phyloP scores from a whole-genome alignment of 768 basidiomycete genomes.

The Clitopilus hobsonii region DNA sequence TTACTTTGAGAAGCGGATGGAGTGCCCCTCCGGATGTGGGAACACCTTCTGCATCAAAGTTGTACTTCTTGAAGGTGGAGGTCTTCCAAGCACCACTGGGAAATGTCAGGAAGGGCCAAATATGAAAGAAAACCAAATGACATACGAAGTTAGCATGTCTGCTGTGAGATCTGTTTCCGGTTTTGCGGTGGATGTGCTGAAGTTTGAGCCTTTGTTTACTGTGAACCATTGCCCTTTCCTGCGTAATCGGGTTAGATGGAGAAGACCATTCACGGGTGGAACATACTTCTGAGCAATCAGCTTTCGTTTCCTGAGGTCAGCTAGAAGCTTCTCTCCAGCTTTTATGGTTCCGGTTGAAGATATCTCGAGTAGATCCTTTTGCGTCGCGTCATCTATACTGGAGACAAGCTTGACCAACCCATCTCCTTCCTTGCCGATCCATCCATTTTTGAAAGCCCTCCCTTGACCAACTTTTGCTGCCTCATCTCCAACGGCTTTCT shows the following conservation, averaged over 20 bases:
- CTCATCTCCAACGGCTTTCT: slow-evolving; percentile 78
- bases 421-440: slow-evolving; percentile 89
- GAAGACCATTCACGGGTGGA: neutral
- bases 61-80: slow-evolving; percentile 94
- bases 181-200: slow-evolving; percentile 88
- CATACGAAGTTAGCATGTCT: slow-evolving; percentile 91
- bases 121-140: neutral
- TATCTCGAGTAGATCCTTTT: slow-evolving; percentile 69
- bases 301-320: slow-evolving; percentile 90
- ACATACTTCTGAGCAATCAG: slow-evolving; percentile 75
- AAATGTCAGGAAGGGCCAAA: slow-evolving; percentile 7
- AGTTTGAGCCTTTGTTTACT: slow-evolving; percentile 77
- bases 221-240: slow-evolving; percentile 97
- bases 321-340: slow-evolving; percentile 75
- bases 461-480: slow-evolving; percentile 91
- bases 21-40: slow-evolving; percentile 88
- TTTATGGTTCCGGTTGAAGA: slow-evolving; percentile 66
- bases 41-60: slow-evolving; percentile 94
- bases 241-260: slow-evolving; percentile 7
- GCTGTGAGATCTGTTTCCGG: slow-evolving; percentile 95
- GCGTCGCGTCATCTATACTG: slow-evolving; percentile 70
- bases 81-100: slow-evolving; percentile 91
- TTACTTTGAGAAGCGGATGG: slow-evolving; percentile 94
- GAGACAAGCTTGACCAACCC: slow-evolving; percentile 77
- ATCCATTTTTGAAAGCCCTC: slow-evolving; percentile 94